phyloP scores from a whole-genome alignment of 768 basidiomycete species.

The Tulasnella sp. region DNA sequence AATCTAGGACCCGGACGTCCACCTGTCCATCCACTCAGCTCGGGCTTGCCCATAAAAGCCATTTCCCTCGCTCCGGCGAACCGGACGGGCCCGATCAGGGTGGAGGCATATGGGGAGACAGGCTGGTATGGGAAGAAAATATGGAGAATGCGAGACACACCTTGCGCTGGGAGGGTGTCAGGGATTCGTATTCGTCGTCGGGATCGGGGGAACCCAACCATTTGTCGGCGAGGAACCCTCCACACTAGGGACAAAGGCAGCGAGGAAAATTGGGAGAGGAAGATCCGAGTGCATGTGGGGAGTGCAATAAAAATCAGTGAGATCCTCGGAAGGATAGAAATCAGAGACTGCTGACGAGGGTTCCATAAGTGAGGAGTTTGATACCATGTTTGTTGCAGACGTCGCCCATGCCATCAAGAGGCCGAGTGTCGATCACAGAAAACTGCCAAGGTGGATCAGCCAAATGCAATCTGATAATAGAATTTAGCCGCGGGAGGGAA shows the following conservation, averaged over 20 bases:
- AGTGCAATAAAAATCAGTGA: not conserved
- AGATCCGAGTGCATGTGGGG: not conserved
- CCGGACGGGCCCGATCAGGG: no score
- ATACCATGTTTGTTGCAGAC: constrained; percentile 61
- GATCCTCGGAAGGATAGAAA: not conserved
- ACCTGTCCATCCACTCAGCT: no score
- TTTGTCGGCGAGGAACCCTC: constrained; percentile 66
- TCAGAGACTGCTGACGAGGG: constrained; percentile 40
- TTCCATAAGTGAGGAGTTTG: constrained; percentile 72
- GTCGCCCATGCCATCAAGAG: constrained; percentile 61
- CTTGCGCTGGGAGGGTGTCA: constrained; percentile 79
- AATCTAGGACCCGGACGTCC: no score
- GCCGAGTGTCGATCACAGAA: constrained; percentile 68
- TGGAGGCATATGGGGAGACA: no score
- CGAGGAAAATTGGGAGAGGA: not conserved
- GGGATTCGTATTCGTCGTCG: constrained; percentile 49
- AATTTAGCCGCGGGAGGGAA: no score
- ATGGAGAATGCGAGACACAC: constrained; percentile 27
- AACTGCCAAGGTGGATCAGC: constrained; percentile 42
- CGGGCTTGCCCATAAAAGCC: no score
- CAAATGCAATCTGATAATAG: no score
- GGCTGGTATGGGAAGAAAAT: not conserved
- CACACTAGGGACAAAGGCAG: constrained; percentile 41
- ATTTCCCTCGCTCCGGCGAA: no score
- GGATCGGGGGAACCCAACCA: constrained; percentile 61